Base-by-base conservation (phyloP, 2,329 filamentous ascomycete genomes). In the Whalleya microplaca region DNA sequence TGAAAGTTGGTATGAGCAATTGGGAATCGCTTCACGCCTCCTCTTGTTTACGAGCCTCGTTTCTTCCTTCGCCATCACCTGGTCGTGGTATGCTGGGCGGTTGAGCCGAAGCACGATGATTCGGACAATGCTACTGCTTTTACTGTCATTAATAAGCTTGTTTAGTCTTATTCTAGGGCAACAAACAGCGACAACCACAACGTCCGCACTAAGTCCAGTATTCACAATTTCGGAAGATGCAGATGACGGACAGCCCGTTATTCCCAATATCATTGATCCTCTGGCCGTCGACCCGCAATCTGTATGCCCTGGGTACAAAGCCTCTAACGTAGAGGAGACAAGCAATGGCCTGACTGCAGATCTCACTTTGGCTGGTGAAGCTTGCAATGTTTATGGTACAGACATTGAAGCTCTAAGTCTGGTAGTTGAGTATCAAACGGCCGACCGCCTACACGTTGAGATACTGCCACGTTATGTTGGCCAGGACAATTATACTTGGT, bases 331-430 rank as follows among this genome's bases (percentile, higher is more conserved):
- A 14, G 71, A 76, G 49, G 72, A 78, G 48, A 82, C 76, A 0
- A 67, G 72, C 37, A 77, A 75, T 48, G 84, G 84, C 8, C 75
- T 95, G 51, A 89, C 84, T 1, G 92, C 91, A 1, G 81, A 89
- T 61, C 78, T 96, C 46, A 80, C 74, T 2, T 80, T 96, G 10
- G 88, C 88, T 7, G 91, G 90, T 0, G 66, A 78, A 9, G 79
- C 87, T 5, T 95, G 91, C 76, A 89, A 94, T 71, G 83, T 85
- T 20, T 96, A 94, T 62, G 91, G 92, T 0, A 88, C 81, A 7
- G 92, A 96, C 68, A 76, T 96, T 23, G 79, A 86, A 21, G 76
- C 81, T 3, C 76, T 96, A 47, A 81, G 80, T 37, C 75, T 96
- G 29, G 81, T 84, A 2, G 87, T 95, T 12, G 83, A 87, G 66